phyloP scores from a whole-genome alignment of 202 grass and related monocot species.

The Schoenoplectus tabernaemontani region DNA sequence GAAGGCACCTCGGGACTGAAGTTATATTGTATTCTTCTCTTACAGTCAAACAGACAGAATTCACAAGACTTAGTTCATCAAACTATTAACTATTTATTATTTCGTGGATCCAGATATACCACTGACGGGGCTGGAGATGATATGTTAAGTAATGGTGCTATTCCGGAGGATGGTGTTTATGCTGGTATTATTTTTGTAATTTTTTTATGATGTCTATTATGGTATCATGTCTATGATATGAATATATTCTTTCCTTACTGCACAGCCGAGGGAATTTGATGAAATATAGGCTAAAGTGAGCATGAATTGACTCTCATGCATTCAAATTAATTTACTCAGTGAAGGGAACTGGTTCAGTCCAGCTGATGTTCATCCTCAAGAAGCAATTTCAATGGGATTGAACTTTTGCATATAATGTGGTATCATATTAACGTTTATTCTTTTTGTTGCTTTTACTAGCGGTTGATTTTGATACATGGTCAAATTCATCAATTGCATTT shows the following conservation, averaged over 20 bases:
- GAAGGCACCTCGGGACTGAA: conserved; percentile 61
- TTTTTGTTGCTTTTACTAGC: conserved; percentile 34
- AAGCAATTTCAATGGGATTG: background rate
- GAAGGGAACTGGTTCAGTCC: background rate
- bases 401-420: background rate
- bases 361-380: background rate
- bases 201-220: background rate
- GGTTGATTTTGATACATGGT: conserved; percentile 85
- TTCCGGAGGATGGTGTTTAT: conserved; percentile 70
- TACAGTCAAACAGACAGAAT: background rate
- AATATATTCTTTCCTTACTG: background rate
- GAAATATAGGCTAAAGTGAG: background rate
- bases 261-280: background rate
- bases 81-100: conserved; percentile 10
- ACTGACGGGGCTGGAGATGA: conserved; percentile 63
- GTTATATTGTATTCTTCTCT: conserved; percentile 57
- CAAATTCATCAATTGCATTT: conserved; percentile 73
- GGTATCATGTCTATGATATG: background rate
- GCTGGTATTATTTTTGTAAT: conserved; percentile 39
- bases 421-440: background rate
- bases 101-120: conserved; percentile 55
- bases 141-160: conserved; percentile 65
- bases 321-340: background rate
- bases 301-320: background rate
- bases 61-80: background rate